Conservation (phyloP, 352 stramenopile genomes). For the Labyrinthula sp. region DNA sequence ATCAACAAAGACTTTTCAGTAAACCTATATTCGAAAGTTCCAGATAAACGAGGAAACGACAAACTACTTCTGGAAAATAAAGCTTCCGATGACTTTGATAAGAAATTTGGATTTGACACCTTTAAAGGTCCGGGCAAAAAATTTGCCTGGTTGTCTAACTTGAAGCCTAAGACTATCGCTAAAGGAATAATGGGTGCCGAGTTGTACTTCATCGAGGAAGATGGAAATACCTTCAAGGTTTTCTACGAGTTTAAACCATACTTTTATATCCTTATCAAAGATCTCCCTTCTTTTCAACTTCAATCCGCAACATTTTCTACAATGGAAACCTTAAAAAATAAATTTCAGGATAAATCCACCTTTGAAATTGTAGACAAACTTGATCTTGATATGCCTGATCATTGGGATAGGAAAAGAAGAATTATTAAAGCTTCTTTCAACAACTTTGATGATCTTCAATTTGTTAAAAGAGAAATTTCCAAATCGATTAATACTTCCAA, state of each 20-base stretch:
- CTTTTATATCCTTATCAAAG: conserved; percentile 69
- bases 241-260: conserved; percentile 82
- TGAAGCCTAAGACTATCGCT: neutral
- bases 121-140: neutral
- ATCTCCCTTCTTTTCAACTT: too few species aligned
- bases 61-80: neutral
- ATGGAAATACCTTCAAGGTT: conserved; percentile 78
- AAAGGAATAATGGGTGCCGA: conserved; percentile 55
- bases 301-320: conserved; percentile 22
- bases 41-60: neutral
- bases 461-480: conserved; percentile 35
- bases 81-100: neutral
- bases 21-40: neutral
- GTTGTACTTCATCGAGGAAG: conserved; percentile 79
- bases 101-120: too few species aligned
- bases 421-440: conserved; percentile 69
- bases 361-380: conserved; percentile 51
- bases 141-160: neutral
- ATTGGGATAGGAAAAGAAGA: conserved; percentile 52
- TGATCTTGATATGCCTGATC: conserved; percentile 59
- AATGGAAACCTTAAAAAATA: conserved; percentile 38
- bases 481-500: conserved; percentile 36
- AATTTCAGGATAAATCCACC: conserved; percentile 59
- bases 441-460: conserved; percentile 42
- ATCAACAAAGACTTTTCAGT: too few species aligned